These are phyloP conservation scores for Eutypa lata DNA, from an alignment of 2,329 filamentous ascomycete species.

Conservation along the genomic window DNA sequence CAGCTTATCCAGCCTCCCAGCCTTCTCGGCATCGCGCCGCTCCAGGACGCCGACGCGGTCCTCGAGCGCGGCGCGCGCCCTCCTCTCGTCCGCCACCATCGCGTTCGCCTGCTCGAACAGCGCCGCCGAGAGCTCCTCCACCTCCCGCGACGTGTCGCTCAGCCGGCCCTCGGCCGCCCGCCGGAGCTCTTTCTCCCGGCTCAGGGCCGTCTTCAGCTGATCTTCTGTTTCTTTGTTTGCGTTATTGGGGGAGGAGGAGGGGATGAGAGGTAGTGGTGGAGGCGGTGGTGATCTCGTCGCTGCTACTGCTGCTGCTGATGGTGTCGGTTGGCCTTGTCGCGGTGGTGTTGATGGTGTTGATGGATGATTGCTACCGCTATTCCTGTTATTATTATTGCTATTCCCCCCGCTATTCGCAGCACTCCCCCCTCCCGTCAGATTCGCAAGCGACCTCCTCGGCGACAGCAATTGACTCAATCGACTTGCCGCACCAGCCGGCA, in stretches of 20 bases:
- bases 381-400: conserved; percentile 23
- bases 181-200: conserved; percentile 64
- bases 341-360: conserved; percentile 17
- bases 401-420: too few species aligned
- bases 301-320: neutral
- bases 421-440: too few species aligned
- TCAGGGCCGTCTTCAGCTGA: conserved; percentile 44
- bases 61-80: conserved; percentile 68
- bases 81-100: conserved; percentile 77
- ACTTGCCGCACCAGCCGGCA: conserved; percentile 28
- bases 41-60: conserved; percentile 68
- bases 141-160: conserved; percentile 64
- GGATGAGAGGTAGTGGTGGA: conserved; percentile 19
- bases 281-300: conserved; percentile 13
- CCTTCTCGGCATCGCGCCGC: conserved; percentile 67
- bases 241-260: conserved; percentile 17
- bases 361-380: neutral
- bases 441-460: conserved; percentile 25
- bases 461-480: conserved; percentile 29
- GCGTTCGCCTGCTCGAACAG: conserved; percentile 83
- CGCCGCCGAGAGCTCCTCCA: conserved; percentile 73
- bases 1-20: conserved; percentile 63
- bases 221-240: conserved; percentile 32
- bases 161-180: conserved; percentile 67
- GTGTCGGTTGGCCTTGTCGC: conserved; percentile 12